phyloP scores from a whole-genome alignment of 352 stramenopile genomes.

The Phytophthora citrophthora region DNA sequence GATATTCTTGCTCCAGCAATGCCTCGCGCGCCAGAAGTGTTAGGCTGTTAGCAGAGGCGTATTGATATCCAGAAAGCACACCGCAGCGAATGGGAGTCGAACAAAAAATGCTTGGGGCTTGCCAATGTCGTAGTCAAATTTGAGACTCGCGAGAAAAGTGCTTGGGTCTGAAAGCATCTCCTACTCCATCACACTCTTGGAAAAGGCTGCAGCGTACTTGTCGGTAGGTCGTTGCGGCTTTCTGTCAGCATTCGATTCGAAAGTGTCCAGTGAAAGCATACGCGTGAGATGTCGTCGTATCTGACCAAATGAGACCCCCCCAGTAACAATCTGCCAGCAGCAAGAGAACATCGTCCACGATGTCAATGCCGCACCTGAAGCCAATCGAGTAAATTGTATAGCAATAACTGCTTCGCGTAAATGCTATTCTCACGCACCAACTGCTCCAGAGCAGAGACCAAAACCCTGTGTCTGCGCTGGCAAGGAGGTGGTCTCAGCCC shows the following conservation, averaged over 20 bases:
- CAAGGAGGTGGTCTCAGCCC: slow-evolving; percentile 60
- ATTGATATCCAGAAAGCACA: slow-evolving; percentile 51
- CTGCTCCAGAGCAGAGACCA: no score
- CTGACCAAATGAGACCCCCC: slow-evolving; percentile 58
- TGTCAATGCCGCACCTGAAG: slow-evolving; percentile 48
- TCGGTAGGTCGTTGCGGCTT: slow-evolving; percentile 18
- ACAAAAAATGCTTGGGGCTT: slow-evolving; percentile 76
- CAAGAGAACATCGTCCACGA: neutral
- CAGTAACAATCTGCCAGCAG: slow-evolving; percentile 76
- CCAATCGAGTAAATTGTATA: slow-evolving; percentile 90
- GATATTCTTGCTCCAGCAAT: slow-evolving; percentile 73
- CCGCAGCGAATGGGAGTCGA: slow-evolving; percentile 53
- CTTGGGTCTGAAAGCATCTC: slow-evolving; percentile 40
- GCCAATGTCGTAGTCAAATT: slow-evolving; percentile 82
- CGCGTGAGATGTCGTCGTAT: slow-evolving; percentile 53
- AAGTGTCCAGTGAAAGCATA: slow-evolving; percentile 43
- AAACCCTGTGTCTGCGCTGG: slow-evolving; percentile 76
- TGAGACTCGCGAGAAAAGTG: slow-evolving; percentile 56
- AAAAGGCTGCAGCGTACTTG: slow-evolving; percentile 51
- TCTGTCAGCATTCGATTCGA: slow-evolving; percentile 42
- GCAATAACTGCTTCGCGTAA: slow-evolving; percentile 77
- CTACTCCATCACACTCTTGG: slow-evolving; percentile 43
- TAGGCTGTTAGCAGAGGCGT: slow-evolving; percentile 43
- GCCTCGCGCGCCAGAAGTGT: slow-evolving; percentile 60
- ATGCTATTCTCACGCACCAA: slow-evolving; percentile 70